Base-by-base conservation (phyloP, 2,329 filamentous ascomycete species). In the Neopestalotiopsis sp. region DNA sequence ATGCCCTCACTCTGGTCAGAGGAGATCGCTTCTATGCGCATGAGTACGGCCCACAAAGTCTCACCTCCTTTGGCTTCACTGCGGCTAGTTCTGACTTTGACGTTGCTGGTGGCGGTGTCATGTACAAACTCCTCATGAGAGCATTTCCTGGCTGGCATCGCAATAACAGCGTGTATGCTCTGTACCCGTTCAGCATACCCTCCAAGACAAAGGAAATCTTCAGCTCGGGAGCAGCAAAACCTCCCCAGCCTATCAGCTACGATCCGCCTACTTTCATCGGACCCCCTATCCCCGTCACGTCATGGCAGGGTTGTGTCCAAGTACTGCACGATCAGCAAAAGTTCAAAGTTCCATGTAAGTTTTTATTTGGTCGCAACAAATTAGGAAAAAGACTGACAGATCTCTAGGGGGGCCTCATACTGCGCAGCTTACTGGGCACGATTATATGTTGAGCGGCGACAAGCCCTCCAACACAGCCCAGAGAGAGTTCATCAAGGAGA, bases 1-100 rank as follows among this genome's bases (percentile, higher is more conserved):
- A 91, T 72, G 89, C 89, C 3, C 83, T 89, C 1, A 84, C 85
- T 0, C 81, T 90, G 9, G 87, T 91, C 3, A 84, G 89, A 6
- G 85, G 84, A 0, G 89, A 90, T 73, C 81, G 88, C 4, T 90
- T 90, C 79, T 40, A 34, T 17, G 32, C 59, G 20, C 59, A 61
- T 12, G 32, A 61, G 17, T 61, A 61, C 20, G 28, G 32, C 30
- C 59, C 59, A 2, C 28, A 20, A 38, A 61, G 32, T 61, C 32
- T 61, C 9, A 61, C 59, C 9, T 28, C 17, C 17, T 61, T 32
- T 10, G 59, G 59, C 59, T 34, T 61, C 28, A 61, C 38, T 13
- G 59, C 28, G 5, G 59, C 32, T 4, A 40, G 32, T 14, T 32
- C 59, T 7, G 59, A 61, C 59, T 40, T 40, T 12, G 32, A 32